Percentiles rank a stretch among this genome's conserved stretches.
Conservation (phyloP, 441 rosid species). For the Mallotus japonicus region DNA sequence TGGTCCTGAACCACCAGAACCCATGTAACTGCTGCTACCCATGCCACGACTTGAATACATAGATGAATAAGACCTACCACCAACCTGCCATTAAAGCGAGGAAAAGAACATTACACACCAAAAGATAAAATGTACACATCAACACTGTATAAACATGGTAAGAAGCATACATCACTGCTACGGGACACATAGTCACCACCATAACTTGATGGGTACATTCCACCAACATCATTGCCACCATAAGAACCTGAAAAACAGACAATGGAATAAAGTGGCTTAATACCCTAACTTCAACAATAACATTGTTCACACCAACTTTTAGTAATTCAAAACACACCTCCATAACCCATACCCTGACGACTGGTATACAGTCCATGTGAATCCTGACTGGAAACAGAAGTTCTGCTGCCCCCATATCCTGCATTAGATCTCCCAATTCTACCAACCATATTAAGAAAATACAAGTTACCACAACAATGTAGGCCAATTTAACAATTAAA, state of each 20-base stretch:
- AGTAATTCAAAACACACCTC: constrained; percentile 47
- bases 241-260: constrained; percentile 67
- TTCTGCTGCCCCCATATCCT: constrained; percentile 84
- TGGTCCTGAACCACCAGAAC: constrained; percentile 78
- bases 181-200: constrained; percentile 67
- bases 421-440: constrained; percentile 75
- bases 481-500: neutral
- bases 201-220: constrained; percentile 79
- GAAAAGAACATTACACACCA: constrained; percentile 1
- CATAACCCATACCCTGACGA: constrained; percentile 79
- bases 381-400: constrained; percentile 67
- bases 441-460: constrained; percentile 28
- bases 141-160: neutral
- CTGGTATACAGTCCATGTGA: constrained; percentile 73
- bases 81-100: constrained; percentile 54
- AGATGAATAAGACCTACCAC: constrained; percentile 84
- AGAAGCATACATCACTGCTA: constrained; percentile 65
- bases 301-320: constrained; percentile 4
- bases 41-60: constrained; percentile 77
- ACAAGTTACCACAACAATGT: constrained; percentile 8
- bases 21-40: constrained; percentile 80
- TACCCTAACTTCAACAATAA: constrained; percentile 1
- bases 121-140: neutral
- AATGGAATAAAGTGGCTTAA: constrained; percentile 13
- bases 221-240: constrained; percentile 63